phyloP scores from a whole-genome alignment of 1,284 basidiomycete genomes.

The Trametes polyzona region DNA sequence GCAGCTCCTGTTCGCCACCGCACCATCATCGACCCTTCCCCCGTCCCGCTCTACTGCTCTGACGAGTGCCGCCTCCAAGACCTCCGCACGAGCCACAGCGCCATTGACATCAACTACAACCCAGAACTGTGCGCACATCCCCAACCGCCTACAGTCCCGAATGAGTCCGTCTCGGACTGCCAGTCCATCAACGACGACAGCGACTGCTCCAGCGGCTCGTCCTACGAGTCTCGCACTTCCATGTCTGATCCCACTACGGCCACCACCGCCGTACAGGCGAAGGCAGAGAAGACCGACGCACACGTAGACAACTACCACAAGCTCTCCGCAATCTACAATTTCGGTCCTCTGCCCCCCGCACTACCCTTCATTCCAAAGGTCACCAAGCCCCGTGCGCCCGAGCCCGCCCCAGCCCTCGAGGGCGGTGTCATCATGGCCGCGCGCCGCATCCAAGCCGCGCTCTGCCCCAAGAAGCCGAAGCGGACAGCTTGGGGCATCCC shows the following conservation, averaged over 20 bases:
- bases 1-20: slow-evolving; percentile 46
- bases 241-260: slow-evolving; percentile 35
- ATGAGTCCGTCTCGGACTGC: slow-evolving; percentile 40
- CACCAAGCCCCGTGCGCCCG: slow-evolving; percentile 33
- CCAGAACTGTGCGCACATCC: slow-evolving; percentile 45
- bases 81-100: slow-evolving; percentile 45
- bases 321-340: slow-evolving; percentile 56
- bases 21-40: slow-evolving; percentile 74
- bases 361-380: slow-evolving; percentile 42
- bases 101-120: slow-evolving; percentile 50
- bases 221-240: slow-evolving; percentile 43
- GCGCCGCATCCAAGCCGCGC: slow-evolving; percentile 54
- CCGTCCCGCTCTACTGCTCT: slow-evolving; percentile 78
- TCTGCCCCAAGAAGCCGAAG: slow-evolving; percentile 46
- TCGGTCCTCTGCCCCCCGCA: slow-evolving; percentile 57
- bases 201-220: slow-evolving; percentile 43
- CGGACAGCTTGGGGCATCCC: slow-evolving; percentile 27
- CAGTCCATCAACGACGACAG: slow-evolving; percentile 42
- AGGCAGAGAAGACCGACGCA: slow-evolving; percentile 36
- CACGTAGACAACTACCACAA: slow-evolving; percentile 45
- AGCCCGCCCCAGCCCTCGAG: slow-evolving; percentile 40
- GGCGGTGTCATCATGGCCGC: slow-evolving; percentile 71
- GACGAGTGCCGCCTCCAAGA: slow-evolving; percentile 70
- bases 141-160: slow-evolving; percentile 43
- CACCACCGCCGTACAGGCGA: slow-evolving; percentile 25